These are phyloP conservation scores for Rubus idaeus DNA, from an alignment of 306 rosid genomes.

Conservation along the genomic window DNA sequence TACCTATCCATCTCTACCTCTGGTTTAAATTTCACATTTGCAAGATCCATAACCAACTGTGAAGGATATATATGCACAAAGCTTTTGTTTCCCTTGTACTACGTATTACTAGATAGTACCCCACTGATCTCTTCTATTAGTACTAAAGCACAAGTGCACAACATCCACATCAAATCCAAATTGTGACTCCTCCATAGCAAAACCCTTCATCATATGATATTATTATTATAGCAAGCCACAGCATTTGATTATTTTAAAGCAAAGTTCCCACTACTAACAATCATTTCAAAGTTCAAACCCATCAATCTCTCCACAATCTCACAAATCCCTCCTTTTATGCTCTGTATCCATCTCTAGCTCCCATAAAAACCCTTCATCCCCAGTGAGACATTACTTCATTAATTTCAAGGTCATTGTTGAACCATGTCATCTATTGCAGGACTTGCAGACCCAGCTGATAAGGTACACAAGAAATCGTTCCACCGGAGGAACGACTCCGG, in stretches of 20 bases:
- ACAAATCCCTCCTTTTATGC: conserved; percentile 28
- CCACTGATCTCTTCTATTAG: conserved; percentile 29
- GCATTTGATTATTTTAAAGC: conserved; percentile 47
- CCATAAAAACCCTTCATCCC: conserved; percentile 29
- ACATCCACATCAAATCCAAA: conserved; percentile 34
- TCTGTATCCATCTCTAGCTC: conserved; percentile 11
- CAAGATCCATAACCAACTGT: neutral
- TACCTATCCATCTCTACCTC: conserved; percentile 4
- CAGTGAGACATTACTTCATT: conserved; percentile 23
- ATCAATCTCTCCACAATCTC: conserved; percentile 50
- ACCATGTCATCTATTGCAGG: conserved; percentile 68
- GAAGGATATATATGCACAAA: neutral
- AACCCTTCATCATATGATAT: conserved; percentile 42
- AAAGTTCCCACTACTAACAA: conserved; percentile 57
- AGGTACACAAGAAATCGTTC: conserved; percentile 58
- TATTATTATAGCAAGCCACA: conserved; percentile 36
- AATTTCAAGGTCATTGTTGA: neutral
- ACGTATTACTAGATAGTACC: conserved; percentile 27
- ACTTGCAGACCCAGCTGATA: conserved; percentile 50
- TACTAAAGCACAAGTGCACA: conserved; percentile 21
- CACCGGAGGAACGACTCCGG: conserved; percentile 69
- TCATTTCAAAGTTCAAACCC: conserved; percentile 52
- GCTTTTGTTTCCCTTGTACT: conserved; percentile 20
- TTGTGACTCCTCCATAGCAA: conserved; percentile 41
- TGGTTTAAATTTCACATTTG: conserved; percentile 28